phyloP scores from a whole-genome alignment of 2,329 filamentous ascomycete species.

The Aspergillus hortae region DNA sequence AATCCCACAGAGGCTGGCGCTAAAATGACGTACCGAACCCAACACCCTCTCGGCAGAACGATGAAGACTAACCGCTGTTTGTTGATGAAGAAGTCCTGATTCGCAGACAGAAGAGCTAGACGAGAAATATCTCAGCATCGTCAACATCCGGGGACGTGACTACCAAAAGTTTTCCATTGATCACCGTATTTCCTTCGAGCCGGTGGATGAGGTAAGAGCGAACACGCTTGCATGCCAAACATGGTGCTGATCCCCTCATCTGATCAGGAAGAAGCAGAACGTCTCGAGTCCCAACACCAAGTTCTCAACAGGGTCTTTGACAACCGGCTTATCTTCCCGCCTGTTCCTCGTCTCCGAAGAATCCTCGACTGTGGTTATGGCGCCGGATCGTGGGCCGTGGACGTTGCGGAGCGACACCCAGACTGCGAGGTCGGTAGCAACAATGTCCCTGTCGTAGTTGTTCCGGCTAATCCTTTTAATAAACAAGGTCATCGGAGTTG shows the following conservation, averaged over 20 bases:
- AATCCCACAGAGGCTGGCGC: background rate
- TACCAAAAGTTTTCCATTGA: slow-evolving; percentile 67
- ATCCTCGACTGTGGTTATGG: slow-evolving; percentile 73
- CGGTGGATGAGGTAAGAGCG: slow-evolving; percentile 63
- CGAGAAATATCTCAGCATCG: slow-evolving; percentile 55
- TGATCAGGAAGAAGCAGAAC: slow-evolving; percentile 62
- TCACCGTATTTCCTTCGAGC: slow-evolving; percentile 63
- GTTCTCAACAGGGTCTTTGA: slow-evolving; percentile 65
- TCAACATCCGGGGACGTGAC: slow-evolving; percentile 59
- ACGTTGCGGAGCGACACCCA: slow-evolving; percentile 63
- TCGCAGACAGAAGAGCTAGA: slow-evolving; percentile 52
- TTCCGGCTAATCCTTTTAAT: slow-evolving; percentile 15
- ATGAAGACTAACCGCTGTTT: slow-evolving; percentile 23
- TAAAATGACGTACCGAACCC: slow-evolving; percentile 30
- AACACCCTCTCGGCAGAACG: slow-evolving; percentile 3
- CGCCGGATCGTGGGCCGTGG: slow-evolving; percentile 66
- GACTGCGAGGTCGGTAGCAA: slow-evolving; percentile 56
- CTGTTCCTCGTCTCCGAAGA: slow-evolving; percentile 53
- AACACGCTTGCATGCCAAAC: background rate
- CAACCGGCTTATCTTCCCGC: slow-evolving; percentile 66
- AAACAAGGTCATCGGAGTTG: slow-evolving; percentile 64
- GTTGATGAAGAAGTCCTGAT: slow-evolving; percentile 39
- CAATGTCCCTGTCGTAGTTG: slow-evolving; percentile 2
- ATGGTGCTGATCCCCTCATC: slow-evolving; percentile 14
- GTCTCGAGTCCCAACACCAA: slow-evolving; percentile 61